Conservation (phyloP, 1,284 basidiomycete genomes). For the Takashimella koratensis region DNA sequence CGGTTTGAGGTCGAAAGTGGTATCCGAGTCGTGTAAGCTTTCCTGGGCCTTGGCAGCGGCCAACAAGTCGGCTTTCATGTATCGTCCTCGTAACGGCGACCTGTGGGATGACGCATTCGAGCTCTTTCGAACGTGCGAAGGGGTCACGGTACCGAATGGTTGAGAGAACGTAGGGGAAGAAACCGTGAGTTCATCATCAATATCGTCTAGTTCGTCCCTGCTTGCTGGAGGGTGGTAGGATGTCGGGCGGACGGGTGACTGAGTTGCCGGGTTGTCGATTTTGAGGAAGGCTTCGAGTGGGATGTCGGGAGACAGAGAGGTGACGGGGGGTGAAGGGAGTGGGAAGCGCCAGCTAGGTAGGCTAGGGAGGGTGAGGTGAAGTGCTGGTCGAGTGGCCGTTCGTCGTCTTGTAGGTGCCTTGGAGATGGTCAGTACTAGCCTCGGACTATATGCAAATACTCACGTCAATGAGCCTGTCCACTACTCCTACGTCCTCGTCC, state of each 20-base stretch:
- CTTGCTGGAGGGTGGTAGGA: background rate
- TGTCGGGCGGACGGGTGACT: background rate
- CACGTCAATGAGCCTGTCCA: slow-evolving; percentile 16
- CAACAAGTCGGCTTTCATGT: background rate
- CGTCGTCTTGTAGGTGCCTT: slow-evolving; percentile 14
- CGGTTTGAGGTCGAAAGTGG: background rate
- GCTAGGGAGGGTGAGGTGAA: slow-evolving; percentile 14
- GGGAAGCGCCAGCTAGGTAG: slow-evolving; percentile 32
- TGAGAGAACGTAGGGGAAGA: slow-evolving; percentile 6
- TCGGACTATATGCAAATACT: background rate
- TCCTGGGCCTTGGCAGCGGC: background rate
- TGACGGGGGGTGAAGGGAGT: slow-evolving; percentile 31
- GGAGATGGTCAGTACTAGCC: background rate
- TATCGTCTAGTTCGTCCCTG: slow-evolving; percentile 5
- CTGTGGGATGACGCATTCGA: no score
- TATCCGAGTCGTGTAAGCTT: background rate
- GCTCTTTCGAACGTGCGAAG: background rate
- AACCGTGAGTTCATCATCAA: slow-evolving; percentile 13
- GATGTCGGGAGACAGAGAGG: slow-evolving; percentile 29
- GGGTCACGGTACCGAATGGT: no score
- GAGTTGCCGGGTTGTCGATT: slow-evolving; percentile 17
- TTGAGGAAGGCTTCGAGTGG: slow-evolving; percentile 25
- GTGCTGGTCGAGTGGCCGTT: slow-evolving; percentile 4
- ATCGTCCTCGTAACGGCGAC: no score
- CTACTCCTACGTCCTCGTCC: slow-evolving; percentile 8